phyloP scores from a whole-genome alignment of 495 filamentous ascomycete species.

The Gamarada debralockiae region DNA sequence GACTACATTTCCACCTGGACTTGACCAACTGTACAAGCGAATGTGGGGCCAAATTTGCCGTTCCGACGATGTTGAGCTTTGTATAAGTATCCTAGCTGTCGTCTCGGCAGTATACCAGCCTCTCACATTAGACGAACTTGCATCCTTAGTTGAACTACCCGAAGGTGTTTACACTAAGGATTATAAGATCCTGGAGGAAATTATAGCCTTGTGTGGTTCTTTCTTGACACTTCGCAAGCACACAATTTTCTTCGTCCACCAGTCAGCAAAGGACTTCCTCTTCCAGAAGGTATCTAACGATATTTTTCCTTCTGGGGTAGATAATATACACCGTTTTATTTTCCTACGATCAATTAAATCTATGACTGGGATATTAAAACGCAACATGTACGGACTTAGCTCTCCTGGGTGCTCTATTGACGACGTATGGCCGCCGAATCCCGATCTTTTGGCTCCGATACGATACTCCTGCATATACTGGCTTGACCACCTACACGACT shows the following conservation, averaged over 20 bases:
- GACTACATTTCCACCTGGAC: constrained; percentile 25
- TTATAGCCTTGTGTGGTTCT: constrained; percentile 23
- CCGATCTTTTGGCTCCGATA: background rate
- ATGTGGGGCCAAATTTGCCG: constrained; percentile 30
- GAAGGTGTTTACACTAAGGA: background rate
- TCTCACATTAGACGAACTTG: constrained; percentile 11
- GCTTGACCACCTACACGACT: constrained; percentile 13
- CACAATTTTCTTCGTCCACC: too few relatives aligned
- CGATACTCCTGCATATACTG: constrained; percentile 7
- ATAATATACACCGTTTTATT: constrained; percentile 10
- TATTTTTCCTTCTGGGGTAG: constrained; percentile 23
- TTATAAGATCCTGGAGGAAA: background rate
- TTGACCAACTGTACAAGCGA: constrained; percentile 27
- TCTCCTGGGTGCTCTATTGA: constrained; percentile 1
- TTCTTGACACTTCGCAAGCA: constrained; percentile 23
- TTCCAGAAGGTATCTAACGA: constrained; percentile 15
- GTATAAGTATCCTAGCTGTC: constrained; percentile 19
- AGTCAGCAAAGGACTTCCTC: constrained; percentile 32
- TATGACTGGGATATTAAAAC: background rate
- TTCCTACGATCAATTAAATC: background rate
- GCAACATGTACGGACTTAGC: background rate
- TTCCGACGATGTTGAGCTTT: constrained; percentile 26
- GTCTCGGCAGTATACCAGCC: constrained; percentile 14
- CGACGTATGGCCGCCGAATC: background rate
- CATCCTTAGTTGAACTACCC: constrained; percentile 1